These are phyloP conservation scores for Oligophagozyma castellii DNA, from an alignment of 1,139 yeast species.

Conservation along the genomic window DNA sequence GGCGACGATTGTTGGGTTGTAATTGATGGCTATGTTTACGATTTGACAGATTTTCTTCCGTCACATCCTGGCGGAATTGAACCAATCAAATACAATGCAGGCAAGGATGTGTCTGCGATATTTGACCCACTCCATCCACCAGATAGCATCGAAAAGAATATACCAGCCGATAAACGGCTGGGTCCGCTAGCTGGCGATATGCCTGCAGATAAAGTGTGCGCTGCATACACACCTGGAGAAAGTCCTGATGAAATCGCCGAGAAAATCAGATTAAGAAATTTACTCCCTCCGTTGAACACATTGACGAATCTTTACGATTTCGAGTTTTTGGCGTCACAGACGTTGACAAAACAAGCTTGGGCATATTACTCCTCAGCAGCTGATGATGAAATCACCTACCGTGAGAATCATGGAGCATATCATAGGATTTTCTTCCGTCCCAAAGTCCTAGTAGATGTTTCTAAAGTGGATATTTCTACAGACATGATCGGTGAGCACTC, in stretches of 20 bases:
- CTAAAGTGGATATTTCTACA: slow-evolving; percentile 38
- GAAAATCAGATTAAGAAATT: slow-evolving; percentile 34
- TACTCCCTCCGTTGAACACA: slow-evolving; percentile 25
- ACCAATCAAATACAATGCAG: slow-evolving; percentile 66
- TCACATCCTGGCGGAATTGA: slow-evolving; percentile 85
- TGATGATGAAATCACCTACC: slow-evolving; percentile 78
- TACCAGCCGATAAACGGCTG: slow-evolving; percentile 32
- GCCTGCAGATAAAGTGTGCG: slow-evolving; percentile 18
- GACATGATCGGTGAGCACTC: slow-evolving; percentile 39
- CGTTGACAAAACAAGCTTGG: slow-evolving; percentile 71
- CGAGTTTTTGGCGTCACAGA: slow-evolving; percentile 70
- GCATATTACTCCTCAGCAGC: slow-evolving; percentile 86
- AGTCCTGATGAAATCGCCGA: slow-evolving; percentile 43
- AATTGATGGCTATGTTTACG: slow-evolving; percentile 71
- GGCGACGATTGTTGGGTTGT: slow-evolving; percentile 81
- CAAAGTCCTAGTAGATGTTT: slow-evolving; percentile 49
- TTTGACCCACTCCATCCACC: slow-evolving; percentile 82
- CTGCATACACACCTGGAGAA: slow-evolving; percentile 25
- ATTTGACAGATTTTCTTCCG: slow-evolving; percentile 63
- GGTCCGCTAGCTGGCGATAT: slow-evolving; percentile 29
- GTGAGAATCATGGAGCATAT: slow-evolving; percentile 83
- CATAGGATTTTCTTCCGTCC: slow-evolving; percentile 83
- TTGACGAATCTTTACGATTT: slow-evolving; percentile 31
- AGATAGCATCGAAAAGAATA: slow-evolving; percentile 49
- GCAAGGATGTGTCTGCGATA: slow-evolving; percentile 80